phyloP scores from a whole-genome alignment of 1,139 yeast species.

The Schwanniomyces etchellsii region DNA sequence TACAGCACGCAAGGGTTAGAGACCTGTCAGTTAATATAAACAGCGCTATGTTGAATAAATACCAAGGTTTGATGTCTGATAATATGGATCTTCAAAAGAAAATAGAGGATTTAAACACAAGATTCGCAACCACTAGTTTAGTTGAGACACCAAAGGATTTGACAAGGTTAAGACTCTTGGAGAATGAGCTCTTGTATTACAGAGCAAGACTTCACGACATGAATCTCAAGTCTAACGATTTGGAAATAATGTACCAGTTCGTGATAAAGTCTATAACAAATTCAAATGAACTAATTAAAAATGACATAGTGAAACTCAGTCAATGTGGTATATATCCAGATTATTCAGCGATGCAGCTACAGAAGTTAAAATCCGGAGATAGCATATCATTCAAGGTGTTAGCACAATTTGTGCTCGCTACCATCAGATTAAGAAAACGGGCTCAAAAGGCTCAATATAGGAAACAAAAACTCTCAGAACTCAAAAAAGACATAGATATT shows the following conservation, averaged over 20 bases:
- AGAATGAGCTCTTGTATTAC: slow-evolving; percentile 29
- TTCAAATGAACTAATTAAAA: slow-evolving; percentile 32
- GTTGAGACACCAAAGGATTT: slow-evolving; percentile 3
- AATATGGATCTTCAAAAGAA: slow-evolving; percentile 14
- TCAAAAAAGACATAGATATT: slow-evolving; percentile 24
- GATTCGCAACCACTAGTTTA: slow-evolving; percentile 4
- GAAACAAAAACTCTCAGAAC: slow-evolving; percentile 17
- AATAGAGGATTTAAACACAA: slow-evolving; percentile 12
- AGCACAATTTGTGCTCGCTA: slow-evolving; percentile 53
- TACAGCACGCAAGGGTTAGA: slow-evolving; percentile 15
- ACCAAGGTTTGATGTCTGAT: slow-evolving; percentile 7
- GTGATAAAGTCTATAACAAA: slow-evolving; percentile 41
- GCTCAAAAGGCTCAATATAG: slow-evolving; percentile 22
- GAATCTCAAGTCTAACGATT: slow-evolving; percentile 39
- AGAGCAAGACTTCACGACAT: slow-evolving; percentile 34
- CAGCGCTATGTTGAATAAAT: slow-evolving; percentile 4
- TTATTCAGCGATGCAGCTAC: slow-evolving; percentile 17
- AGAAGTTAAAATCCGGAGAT: slow-evolving; percentile 8
- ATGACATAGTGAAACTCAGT: slow-evolving; percentile 39
- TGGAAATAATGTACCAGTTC: slow-evolving; percentile 47
- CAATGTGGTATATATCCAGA: slow-evolving; percentile 50
- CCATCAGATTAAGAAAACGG: slow-evolving; percentile 45
- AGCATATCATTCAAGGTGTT: slow-evolving; percentile 23
- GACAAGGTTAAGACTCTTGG: slow-evolving; percentile 9
- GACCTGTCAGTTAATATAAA: slow-evolving; percentile 3